Evolutionary conservation across 805 yeast genomes (phyloP).

Genomic region (Barnettozyma pratensis): DNA sequence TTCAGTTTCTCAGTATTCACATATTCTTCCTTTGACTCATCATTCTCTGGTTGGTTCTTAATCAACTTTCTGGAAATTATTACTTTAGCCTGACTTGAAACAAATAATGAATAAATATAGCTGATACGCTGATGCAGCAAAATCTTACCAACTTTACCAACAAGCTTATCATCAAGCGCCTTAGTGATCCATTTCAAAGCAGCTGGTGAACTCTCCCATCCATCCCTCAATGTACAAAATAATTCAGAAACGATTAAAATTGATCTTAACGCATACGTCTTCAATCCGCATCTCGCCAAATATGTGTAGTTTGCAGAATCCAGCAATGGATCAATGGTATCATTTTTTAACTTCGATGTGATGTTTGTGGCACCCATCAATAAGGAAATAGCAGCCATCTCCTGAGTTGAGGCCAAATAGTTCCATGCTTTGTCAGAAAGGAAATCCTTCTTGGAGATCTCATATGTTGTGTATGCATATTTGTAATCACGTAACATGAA

Average conservation of each 20-base stretch:
- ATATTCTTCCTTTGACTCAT: slow-evolving; percentile 6
- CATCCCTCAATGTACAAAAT: slow-evolving; percentile 40
- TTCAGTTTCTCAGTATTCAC: slow-evolving; percentile 31
- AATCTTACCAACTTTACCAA: slow-evolving; percentile 42
- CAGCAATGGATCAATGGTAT: slow-evolving; percentile 39
- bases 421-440: slow-evolving; percentile 74
- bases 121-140: slow-evolving; percentile 49
- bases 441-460: slow-evolving; percentile 72
- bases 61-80: slow-evolving; percentile 24
- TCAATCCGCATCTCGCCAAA: slow-evolving; percentile 62
- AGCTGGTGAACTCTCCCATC: slow-evolving; percentile 37
- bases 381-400: slow-evolving; percentile 74
- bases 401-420: slow-evolving; percentile 79
- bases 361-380: slow-evolving; percentile 49
- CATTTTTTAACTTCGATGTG: slow-evolving; percentile 36
- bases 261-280: slow-evolving; percentile 66
- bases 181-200: slow-evolving; percentile 40
- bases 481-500: slow-evolving; percentile 87
- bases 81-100: slow-evolving; percentile 32
- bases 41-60: slow-evolving; percentile 8
- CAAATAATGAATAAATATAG: slow-evolving; percentile 43
- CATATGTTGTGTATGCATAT: slow-evolving; percentile 79
- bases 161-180: slow-evolving; percentile 41
- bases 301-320: slow-evolving; percentile 75
- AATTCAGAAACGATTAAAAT: slow-evolving; percentile 66